phyloP scores from a whole-genome alignment of 495 filamentous ascomycete genomes.

The Aspergillus taichungensis region DNA sequence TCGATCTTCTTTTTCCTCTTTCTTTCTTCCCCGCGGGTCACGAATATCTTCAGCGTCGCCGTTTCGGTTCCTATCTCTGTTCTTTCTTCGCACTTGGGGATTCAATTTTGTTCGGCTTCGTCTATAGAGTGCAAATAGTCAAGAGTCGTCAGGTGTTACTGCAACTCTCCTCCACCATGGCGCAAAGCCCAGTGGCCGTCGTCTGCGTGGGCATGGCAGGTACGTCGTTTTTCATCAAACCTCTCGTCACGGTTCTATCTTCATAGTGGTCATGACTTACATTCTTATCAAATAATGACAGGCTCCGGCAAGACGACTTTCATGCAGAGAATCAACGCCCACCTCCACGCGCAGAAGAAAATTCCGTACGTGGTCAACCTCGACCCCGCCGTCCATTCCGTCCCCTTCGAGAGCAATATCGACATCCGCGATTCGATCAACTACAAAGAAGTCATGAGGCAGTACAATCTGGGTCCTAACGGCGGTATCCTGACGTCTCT shows the following conservation, averaged over 20 bases:
- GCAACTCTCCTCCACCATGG: slow-evolving; percentile 22
- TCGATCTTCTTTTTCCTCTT: slow-evolving; percentile 13
- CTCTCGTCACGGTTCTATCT: not conserved
- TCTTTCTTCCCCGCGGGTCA: slow-evolving; percentile 17
- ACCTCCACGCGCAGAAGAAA: slow-evolving; percentile 66
- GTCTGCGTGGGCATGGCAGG: slow-evolving; percentile 98
- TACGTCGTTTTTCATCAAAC: slow-evolving; percentile 11
- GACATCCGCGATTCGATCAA: slow-evolving; percentile 98
- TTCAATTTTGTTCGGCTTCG: not conserved
- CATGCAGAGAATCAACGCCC: slow-evolving; percentile 92
- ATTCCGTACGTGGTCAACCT: slow-evolving; percentile 94
- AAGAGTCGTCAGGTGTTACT: not conserved
- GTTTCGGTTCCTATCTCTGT: not conserved
- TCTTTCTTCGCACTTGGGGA: not conserved
- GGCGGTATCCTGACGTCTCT: slow-evolving; percentile 94
- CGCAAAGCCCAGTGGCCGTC: slow-evolving; percentile 56
- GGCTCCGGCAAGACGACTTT: slow-evolving; percentile 97
- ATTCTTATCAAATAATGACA: slow-evolving; percentile 15
- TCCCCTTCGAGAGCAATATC: slow-evolving; percentile 99
- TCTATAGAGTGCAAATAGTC: not conserved
- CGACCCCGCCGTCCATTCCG: slow-evolving; percentile 84
- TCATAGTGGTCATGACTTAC: not conserved
- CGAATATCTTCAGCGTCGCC: slow-evolving; percentile 17
- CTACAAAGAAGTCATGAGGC: slow-evolving; percentile 99
- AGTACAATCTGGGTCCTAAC: slow-evolving; percentile 96